These are phyloP conservation scores for Huntiella abstrusa DNA, from an alignment of 2,329 filamentous ascomycete genomes.

Conservation along the genomic window DNA sequence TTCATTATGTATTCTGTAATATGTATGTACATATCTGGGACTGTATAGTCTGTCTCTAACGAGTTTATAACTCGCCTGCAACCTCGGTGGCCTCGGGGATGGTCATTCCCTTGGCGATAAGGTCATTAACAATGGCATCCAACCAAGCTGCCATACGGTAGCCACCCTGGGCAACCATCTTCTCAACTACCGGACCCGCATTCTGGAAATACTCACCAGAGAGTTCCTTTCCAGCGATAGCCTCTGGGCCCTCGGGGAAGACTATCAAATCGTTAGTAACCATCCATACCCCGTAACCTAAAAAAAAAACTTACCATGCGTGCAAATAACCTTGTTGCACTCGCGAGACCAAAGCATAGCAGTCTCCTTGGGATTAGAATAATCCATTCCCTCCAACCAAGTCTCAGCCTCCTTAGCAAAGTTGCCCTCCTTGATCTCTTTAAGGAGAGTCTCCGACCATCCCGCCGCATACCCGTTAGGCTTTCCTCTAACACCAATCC, in stretches of 20 bases:
- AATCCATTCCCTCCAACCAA: slow-evolving; percentile 40
- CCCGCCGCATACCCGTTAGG: slow-evolving; percentile 29
- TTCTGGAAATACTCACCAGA: slow-evolving; percentile 43
- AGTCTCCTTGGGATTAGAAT: slow-evolving; percentile 34
- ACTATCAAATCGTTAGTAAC: slow-evolving; percentile 22
- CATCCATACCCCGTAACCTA: background rate
- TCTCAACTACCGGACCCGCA: slow-evolving; percentile 44
- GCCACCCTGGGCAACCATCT: slow-evolving; percentile 49
- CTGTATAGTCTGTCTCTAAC: background rate
- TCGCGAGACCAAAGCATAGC: slow-evolving; percentile 46
- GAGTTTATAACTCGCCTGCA: slow-evolving; percentile 1
- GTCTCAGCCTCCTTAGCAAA: slow-evolving; percentile 28
- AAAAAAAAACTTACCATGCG: slow-evolving; percentile 28
- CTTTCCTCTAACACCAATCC: slow-evolving; percentile 36
- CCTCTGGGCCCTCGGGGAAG: slow-evolving; percentile 39
- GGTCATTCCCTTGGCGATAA: slow-evolving; percentile 13
- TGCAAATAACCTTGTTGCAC: slow-evolving; percentile 42
- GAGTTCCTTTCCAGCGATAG: slow-evolving; percentile 40
- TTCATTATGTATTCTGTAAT: background rate
- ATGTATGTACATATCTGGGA: background rate
- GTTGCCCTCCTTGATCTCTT: slow-evolving; percentile 35
- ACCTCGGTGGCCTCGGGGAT: background rate
- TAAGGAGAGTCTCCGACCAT: slow-evolving; percentile 38
- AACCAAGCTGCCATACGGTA: slow-evolving; percentile 50
- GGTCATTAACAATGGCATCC: slow-evolving; percentile 35